A percentile compares a stretch with the other conserved stretches of the same genome.
Conservation (phyloP, 208 protist species). For the Crithidia thermophila region DNA sequence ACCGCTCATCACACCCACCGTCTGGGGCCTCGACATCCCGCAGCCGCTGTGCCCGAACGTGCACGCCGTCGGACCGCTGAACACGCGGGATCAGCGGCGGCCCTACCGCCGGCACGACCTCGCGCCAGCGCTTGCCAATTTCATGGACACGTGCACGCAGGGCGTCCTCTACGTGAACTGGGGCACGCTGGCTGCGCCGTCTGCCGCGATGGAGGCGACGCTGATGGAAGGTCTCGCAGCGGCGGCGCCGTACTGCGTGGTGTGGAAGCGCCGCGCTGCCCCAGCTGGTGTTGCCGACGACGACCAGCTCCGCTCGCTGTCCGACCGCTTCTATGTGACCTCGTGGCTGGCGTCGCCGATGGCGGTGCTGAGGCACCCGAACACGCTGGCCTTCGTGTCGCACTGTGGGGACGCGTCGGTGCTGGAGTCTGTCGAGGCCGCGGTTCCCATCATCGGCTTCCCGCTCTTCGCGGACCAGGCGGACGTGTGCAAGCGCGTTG, state of each 20-base stretch:
- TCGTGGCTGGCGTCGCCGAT: slow-evolving; percentile 35
- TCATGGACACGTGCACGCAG: slow-evolving; percentile 40
- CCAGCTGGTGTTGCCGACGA: neutral
- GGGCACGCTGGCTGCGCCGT: slow-evolving; percentile 39
- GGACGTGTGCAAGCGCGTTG: slow-evolving; percentile 63
- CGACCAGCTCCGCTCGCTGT: neutral
- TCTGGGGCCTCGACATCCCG: slow-evolving; percentile 58
- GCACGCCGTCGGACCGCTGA: slow-evolving; percentile 47
- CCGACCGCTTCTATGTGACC: slow-evolving; percentile 19
- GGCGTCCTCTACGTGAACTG: slow-evolving; percentile 63
- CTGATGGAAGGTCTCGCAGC: slow-evolving; percentile 34
- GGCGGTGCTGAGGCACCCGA: slow-evolving; percentile 51
- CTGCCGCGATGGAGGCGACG: slow-evolving; percentile 9
- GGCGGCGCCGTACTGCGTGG: slow-evolving; percentile 43
- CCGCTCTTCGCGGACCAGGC: slow-evolving; percentile 60
- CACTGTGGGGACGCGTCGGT: slow-evolving; percentile 59
- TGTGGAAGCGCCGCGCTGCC: slow-evolving; percentile 46
- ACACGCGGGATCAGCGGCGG: slow-evolving; percentile 31
- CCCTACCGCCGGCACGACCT: slow-evolving; percentile 22
- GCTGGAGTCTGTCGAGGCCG: slow-evolving; percentile 45
- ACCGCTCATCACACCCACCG: slow-evolving; percentile 34
- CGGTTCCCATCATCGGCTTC: slow-evolving; percentile 45
- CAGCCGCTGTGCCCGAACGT: slow-evolving; percentile 62
- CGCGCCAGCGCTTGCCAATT: slow-evolving; percentile 19
- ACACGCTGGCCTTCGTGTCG: slow-evolving; percentile 45